Base-by-base conservation (phyloP, 257 asterid genomes). In the Penstemon davidsonii region DNA sequence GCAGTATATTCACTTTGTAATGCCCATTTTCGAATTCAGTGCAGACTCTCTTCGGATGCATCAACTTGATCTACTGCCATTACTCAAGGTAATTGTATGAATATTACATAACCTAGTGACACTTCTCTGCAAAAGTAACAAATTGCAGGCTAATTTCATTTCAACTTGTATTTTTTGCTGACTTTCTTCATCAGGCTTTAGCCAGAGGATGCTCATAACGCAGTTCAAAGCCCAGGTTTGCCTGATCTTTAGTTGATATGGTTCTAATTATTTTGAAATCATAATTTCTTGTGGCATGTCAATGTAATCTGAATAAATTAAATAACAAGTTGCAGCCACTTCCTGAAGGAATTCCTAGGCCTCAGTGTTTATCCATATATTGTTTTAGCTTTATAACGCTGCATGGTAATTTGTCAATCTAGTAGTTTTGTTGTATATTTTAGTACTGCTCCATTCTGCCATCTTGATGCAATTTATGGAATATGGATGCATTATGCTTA, bases 281-380 rank as follows among this genome's bases (percentile, higher is more conserved):
- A 54, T 38, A 39, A 36, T 58, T 49, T 19, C 59, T 51, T 54
- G 62, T 71, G 25, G n/a, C 6, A 39, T 25, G 15, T 47, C 43
- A 15, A 13, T 45, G 4, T 38, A 55, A 55, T 64, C 7, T 36
- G 62, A 65, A 60, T 46, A 41, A 38, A 13, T 5, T 7, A 12
- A 64, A 49, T 71, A 66, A 42, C 64, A 60, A 50, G 8, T 40
- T 54, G 25, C 18, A 46, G 67, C 45, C 71, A 37, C 42, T 25
- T 19, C 37, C 42, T 39, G 52, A 65, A 70, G 68, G 70, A 47
- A 18, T 64, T 78, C 42, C 66, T 5, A 8, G 66, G 69, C 45
- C 51, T 52, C 12, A 52, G 54, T 37, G 66, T 53, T 59, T 43
- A 41, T 47, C 15, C 19, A 6, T 12, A 25, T n/a, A 12, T 57